Percentiles rank a stretch among this genome's conserved stretches.
Evolutionary conservation across 768 basidiomycete genomes (phyloP).

Genomic region (Phallus indusiatus): DNA sequence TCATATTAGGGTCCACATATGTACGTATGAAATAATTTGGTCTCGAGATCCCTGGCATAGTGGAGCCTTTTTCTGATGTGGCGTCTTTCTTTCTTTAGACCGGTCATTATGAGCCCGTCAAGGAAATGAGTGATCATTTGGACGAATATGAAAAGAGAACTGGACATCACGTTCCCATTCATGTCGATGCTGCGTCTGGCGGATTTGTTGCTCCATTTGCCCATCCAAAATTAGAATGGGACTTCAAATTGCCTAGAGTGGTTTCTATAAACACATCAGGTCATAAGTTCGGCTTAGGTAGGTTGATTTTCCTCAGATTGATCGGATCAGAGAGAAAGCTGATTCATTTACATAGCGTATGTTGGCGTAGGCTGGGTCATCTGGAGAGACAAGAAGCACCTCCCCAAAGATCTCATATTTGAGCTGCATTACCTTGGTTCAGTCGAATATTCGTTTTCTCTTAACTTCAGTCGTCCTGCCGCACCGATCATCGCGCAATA

Average conservation of each 20-base stretch:
- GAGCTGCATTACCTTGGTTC: slow-evolving; percentile 43
- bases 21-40: slow-evolving; percentile 21
- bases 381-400: slow-evolving; percentile 44
- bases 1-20: slow-evolving; percentile 34
- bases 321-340: slow-evolving; percentile 32
- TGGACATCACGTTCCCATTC: slow-evolving; percentile 36
- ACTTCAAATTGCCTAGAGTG: slow-evolving; percentile 50
- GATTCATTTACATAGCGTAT: slow-evolving; percentile 43
- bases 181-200: slow-evolving; percentile 50
- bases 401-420: slow-evolving; percentile 65
- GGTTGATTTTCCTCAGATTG: background rate
- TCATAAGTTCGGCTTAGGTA: slow-evolving; percentile 26
- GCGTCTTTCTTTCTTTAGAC: slow-evolving; percentile 21
- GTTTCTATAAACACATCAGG: slow-evolving; percentile 43
- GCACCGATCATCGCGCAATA: slow-evolving; percentile 54
- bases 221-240: slow-evolving; percentile 45
- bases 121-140: slow-evolving; percentile 72
- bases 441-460: slow-evolving; percentile 68
- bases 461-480: slow-evolving; percentile 53
- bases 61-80: slow-evolving; percentile 25
- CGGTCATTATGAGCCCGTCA: slow-evolving; percentile 68
- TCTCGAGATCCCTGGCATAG: background rate
- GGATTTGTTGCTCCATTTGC: slow-evolving; percentile 58
- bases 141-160: slow-evolving; percentile 42
- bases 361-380: slow-evolving; percentile 58